Conservation (phyloP, 192 early-diverging fungal species). For the Rhizophagus sp. region DNA sequence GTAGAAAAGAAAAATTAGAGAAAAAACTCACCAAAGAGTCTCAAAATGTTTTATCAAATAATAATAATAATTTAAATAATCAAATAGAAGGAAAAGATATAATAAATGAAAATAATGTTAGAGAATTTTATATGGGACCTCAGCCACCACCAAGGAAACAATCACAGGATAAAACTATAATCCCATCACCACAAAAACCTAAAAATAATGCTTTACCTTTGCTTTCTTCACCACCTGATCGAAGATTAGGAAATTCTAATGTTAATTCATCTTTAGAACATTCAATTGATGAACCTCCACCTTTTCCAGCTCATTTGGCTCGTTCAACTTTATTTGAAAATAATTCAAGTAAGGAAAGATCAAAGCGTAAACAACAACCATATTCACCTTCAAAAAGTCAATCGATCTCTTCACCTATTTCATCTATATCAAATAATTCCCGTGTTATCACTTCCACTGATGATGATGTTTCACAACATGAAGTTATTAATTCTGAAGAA, state of each 20-base stretch:
- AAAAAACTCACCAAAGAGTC: not conserved
- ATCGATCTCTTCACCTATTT: too few relatives aligned
- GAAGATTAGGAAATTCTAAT: not conserved
- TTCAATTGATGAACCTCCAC: not conserved
- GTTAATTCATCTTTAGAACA: not conserved
- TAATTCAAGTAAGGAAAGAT: not conserved
- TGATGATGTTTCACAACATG: too few relatives aligned
- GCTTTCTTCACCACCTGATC: not conserved
- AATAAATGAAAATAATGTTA: not conserved
- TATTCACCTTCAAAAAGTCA: not conserved
- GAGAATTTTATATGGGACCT: not conserved
- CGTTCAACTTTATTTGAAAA: not conserved
- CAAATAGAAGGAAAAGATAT: not conserved
- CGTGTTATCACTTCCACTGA: not conserved
- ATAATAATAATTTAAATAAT: not conserved
- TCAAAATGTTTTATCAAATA: not conserved
- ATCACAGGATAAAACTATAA: not conserved
- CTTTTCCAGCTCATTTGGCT: conserved; percentile 19
- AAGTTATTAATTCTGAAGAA: not conserved
- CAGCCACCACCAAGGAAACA: conserved; percentile 5
- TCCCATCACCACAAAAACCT: not conserved
- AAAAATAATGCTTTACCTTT: not conserved
- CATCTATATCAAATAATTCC: not conserved
- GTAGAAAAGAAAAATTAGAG: not conserved
- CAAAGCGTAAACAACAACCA: not conserved